phyloP scores from a whole-genome alignment of 2,329 filamentous ascomycete genomes.

The Colletotrichum chrysophilum region DNA sequence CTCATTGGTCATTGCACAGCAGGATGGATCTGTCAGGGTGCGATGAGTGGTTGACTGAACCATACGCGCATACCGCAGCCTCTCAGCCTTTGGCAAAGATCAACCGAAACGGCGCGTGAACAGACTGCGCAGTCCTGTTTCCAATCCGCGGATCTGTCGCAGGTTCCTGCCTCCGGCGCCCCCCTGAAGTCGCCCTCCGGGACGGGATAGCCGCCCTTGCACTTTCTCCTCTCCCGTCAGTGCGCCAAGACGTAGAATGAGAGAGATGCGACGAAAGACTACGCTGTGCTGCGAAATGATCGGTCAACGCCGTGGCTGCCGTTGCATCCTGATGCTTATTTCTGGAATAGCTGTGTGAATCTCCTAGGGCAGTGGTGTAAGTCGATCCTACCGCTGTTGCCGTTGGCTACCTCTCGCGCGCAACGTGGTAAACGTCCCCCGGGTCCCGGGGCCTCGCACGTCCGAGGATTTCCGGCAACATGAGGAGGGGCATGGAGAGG shows the following conservation, averaged over 20 bases:
- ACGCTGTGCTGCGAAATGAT: not conserved
- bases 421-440: not conserved
- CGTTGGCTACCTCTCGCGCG: not conserved
- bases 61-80: not conserved
- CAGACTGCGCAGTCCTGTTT: conserved; percentile 16
- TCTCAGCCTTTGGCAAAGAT: not conserved
- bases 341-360: not conserved
- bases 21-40: not conserved
- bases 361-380: not conserved
- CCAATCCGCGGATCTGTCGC: conserved; percentile 21
- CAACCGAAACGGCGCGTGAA: conserved; percentile 13
- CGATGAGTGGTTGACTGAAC: not conserved
- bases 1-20: not conserved
- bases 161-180: conserved; percentile 3
- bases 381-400: not conserved
- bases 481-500: not conserved
- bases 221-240: not conserved
- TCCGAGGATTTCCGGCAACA: not conserved
- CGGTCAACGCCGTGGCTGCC: not conserved
- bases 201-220: not conserved
- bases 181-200: not conserved
- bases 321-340: not conserved
- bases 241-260: not conserved
- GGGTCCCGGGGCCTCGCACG: not conserved
- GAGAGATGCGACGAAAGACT: not conserved